phyloP scores from a whole-genome alignment of 768 basidiomycete species.

The Pisolithus marmoratus region DNA sequence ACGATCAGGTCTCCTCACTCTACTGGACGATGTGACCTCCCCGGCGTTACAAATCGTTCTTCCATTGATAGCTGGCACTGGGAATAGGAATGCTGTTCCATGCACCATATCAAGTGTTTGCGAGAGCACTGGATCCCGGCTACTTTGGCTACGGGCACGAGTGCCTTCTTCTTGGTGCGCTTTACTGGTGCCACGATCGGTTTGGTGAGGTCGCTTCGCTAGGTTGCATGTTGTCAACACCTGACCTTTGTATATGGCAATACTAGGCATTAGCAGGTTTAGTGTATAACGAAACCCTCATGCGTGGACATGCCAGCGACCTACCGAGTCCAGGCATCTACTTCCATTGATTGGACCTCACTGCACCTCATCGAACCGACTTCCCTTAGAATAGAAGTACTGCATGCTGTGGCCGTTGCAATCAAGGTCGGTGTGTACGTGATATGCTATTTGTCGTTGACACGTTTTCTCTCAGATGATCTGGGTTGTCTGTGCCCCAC shows the following conservation, averaged over 20 bases:
- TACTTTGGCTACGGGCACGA: conserved; percentile 73
- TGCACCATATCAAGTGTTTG: conserved; percentile 79
- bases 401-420: conserved; percentile 52
- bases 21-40: conserved; percentile 51
- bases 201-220: conserved; percentile 44
- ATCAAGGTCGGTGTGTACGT: conserved; percentile 46
- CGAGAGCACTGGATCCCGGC: conserved; percentile 55
- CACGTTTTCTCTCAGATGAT: conserved; percentile 42
- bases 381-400: conserved; percentile 39
- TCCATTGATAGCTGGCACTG: conserved; percentile 69
- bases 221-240: background rate
- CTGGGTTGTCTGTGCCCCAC: conserved; percentile 70
- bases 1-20: conserved; percentile 55
- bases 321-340: conserved; percentile 34
- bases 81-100: conserved; percentile 83
- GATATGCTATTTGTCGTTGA: background rate
- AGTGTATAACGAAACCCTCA: conserved; percentile 55
- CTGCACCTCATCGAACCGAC: conserved; percentile 43
- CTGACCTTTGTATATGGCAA: conserved; percentile 12
- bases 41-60: conserved; percentile 44
- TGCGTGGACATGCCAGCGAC: conserved; percentile 44
- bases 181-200: conserved; percentile 85
- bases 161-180: conserved; percentile 82
- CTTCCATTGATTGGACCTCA: conserved; percentile 51
- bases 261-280: conserved; percentile 70